phyloP scores from a whole-genome alignment of 169 alveolate genomes.

The Cryptosporidium meleagridis region DNA sequence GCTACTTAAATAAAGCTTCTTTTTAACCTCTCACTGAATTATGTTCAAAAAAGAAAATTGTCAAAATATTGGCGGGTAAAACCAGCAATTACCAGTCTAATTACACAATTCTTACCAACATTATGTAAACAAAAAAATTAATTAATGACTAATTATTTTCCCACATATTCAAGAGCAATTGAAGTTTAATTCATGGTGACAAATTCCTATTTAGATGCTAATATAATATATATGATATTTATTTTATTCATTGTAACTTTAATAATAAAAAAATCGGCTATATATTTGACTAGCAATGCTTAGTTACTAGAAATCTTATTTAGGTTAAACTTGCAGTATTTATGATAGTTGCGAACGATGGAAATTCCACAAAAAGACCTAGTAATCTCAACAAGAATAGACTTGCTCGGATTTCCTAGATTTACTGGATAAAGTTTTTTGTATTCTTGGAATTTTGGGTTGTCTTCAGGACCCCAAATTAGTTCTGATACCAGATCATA shows the following conservation, averaged over 20 bases:
- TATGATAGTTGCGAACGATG: conserved; percentile 12
- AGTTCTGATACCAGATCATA: conserved; percentile 34
- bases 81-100: not conserved
- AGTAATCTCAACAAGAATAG: conserved; percentile 45
- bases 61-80: not conserved
- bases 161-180: not conserved
- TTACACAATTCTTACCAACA: not conserved
- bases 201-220: not conserved
- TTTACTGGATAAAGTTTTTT: conserved; percentile 46
- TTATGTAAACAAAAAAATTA: too few species aligned
- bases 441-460: not conserved
- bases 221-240: too few species aligned
- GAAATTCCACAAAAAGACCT: conserved; percentile 60
- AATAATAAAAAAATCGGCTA: not conserved
- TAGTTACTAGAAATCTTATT: not conserved
- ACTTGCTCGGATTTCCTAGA: conserved; percentile 25
- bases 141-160: too few species aligned
- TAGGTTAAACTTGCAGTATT: conserved; percentile 36
- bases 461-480: conserved; percentile 57
- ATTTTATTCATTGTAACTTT: too few species aligned
- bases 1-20: not conserved
- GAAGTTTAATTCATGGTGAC: not conserved
- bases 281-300: not conserved
- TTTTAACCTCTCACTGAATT: not conserved
- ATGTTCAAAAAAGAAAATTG: not conserved